phyloP scores from a whole-genome alignment of 768 basidiomycete species.

The Cantharellus cinnabarinus region DNA sequence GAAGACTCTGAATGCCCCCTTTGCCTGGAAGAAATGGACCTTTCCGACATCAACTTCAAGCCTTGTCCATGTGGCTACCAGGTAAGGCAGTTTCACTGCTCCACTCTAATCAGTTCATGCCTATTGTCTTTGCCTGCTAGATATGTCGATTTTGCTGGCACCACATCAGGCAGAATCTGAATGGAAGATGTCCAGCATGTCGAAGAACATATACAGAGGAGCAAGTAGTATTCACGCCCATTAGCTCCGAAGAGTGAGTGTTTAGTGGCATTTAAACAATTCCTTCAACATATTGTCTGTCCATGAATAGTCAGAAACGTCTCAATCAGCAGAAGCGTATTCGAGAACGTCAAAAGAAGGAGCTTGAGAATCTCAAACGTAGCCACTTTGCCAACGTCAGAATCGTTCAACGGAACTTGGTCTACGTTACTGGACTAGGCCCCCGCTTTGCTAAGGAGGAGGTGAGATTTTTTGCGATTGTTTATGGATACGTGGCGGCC shows the following conservation, averaged over 20 bases:
- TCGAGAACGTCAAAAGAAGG: conserved; percentile 86
- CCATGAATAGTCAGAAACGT: conserved; percentile 58
- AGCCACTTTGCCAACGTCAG: conserved; percentile 81
- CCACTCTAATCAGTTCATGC: background rate
- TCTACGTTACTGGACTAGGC: conserved; percentile 91
- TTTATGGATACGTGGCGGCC: background rate
- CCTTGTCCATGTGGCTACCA: conserved; percentile 98
- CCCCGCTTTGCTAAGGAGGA: conserved; percentile 91
- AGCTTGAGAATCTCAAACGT: conserved; percentile 68
- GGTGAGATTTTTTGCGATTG: conserved; percentile 27
- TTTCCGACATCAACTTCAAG: conserved; percentile 97
- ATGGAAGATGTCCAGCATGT: conserved; percentile 93
- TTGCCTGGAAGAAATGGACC: conserved; percentile 97
- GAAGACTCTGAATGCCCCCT: conserved; percentile 96
- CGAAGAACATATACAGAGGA: conserved; percentile 84
- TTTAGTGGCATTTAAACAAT: background rate
- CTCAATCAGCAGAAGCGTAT: conserved; percentile 90
- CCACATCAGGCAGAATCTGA: conserved; percentile 90
- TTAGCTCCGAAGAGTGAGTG: conserved; percentile 85
- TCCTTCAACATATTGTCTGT: background rate
- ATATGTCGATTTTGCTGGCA: conserved; percentile 99
- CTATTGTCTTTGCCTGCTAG: conserved; percentile 21
- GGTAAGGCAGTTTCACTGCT: conserved; percentile 24
- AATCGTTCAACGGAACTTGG: conserved; percentile 90
- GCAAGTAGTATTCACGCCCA: conserved; percentile 82